Evolutionary conservation across 2,329 filamentous ascomycete genomes (phyloP).

Genomic region (Pyrenophora teres): DNA sequence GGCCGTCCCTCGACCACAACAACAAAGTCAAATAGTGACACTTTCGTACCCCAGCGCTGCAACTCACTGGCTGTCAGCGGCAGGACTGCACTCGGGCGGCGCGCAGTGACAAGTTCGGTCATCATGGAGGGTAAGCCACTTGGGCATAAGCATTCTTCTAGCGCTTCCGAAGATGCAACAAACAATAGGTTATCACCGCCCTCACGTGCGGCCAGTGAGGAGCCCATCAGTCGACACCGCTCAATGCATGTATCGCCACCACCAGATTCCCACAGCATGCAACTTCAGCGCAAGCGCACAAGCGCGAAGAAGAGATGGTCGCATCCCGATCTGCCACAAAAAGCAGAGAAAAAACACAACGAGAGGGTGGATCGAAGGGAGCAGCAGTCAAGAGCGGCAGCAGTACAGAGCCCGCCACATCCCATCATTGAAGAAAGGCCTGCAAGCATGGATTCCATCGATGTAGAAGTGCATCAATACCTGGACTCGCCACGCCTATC

Average conservation of each 20-base stretch:
- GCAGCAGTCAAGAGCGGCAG: slow-evolving; percentile 19
- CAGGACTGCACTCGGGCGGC: slow-evolving; percentile 36
- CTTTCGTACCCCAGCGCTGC: slow-evolving; percentile 27
- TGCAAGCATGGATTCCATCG: slow-evolving; percentile 81
- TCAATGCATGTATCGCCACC: slow-evolving; percentile 32
- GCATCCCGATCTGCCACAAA: slow-evolving; percentile 48
- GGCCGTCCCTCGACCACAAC: slow-evolving; percentile 26
- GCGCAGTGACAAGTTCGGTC: slow-evolving; percentile 26
- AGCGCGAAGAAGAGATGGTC: slow-evolving; percentile 47
- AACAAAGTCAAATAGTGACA: slow-evolving; percentile 22
- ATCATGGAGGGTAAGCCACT: slow-evolving; percentile 25
- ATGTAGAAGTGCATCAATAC: slow-evolving; percentile 85
- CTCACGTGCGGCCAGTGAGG: slow-evolving; percentile 39
- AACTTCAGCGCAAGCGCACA: slow-evolving; percentile 37
- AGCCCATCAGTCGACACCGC: slow-evolving; percentile 33
- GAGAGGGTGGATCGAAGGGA: slow-evolving; percentile 33
- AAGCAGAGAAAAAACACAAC: slow-evolving; percentile 45
- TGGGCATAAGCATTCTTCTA: slow-evolving; percentile 34
- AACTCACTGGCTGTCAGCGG: slow-evolving; percentile 40
- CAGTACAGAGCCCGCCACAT: slow-evolving; percentile 45
- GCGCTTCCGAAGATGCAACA: slow-evolving; percentile 27
- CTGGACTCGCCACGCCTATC: slow-evolving; percentile 81
- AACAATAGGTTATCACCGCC: slow-evolving; percentile 22
- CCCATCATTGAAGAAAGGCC: slow-evolving; percentile 71
- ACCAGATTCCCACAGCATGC: slow-evolving; percentile 33